Evolutionary conservation across 345 rosid species (phyloP).

Genomic region (Moricandia arvensis): DNA sequence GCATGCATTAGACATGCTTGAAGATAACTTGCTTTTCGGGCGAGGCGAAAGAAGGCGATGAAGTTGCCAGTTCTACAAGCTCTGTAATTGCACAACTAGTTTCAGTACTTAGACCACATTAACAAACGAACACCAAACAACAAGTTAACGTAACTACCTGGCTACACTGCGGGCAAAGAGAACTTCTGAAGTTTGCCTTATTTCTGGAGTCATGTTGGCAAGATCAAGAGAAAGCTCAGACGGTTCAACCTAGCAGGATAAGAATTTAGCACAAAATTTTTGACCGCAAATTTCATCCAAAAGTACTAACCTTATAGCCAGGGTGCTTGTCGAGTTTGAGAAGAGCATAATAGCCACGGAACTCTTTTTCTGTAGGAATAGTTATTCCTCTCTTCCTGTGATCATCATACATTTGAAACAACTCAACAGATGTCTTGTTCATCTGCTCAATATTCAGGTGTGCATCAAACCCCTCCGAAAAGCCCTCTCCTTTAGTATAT

Average conservation of each 20-base stretch:
- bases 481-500: constrained; percentile 93
- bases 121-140: constrained; percentile 23
- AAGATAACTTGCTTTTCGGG: constrained; percentile 84
- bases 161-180: constrained; percentile 90
- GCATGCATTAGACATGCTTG: constrained; percentile 99
- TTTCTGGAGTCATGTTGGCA: constrained; percentile 97
- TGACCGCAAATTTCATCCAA: background rate
- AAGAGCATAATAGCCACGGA: constrained; percentile 98
- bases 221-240: constrained; percentile 96
- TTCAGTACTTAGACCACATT: constrained; percentile 39
- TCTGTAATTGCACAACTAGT: constrained; percentile 49
- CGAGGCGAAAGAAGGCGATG: constrained; percentile 87
- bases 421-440: constrained; percentile 96
- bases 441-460: constrained; percentile 98
- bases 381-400: constrained; percentile 83
- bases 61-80: constrained; percentile 91
- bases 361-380: constrained; percentile 79
- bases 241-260: constrained; percentile 80
- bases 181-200: constrained; percentile 87
- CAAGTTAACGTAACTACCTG: constrained; percentile 52
- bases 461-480: constrained; percentile 96
- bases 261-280: constrained; percentile 5
- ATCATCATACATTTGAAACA: constrained; percentile 98
- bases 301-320: constrained; percentile 77
- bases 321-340: constrained; percentile 99